phyloP scores from a whole-genome alignment of 2,329 filamentous ascomycete species.

The Ophiostoma ulmi region DNA sequence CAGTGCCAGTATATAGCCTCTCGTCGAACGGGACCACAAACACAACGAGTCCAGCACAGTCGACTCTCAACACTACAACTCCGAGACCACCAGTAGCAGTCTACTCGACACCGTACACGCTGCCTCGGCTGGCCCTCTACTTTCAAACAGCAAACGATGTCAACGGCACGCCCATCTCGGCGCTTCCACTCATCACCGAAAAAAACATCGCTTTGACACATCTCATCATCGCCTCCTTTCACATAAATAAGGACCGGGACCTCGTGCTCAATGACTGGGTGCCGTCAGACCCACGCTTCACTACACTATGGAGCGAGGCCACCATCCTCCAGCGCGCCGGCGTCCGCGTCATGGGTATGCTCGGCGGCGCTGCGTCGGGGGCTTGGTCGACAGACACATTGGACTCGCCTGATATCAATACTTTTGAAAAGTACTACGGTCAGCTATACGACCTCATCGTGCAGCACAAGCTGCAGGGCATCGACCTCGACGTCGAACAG shows the following conservation, averaged over 20 bases:
- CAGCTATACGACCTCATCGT: constrained; percentile 59
- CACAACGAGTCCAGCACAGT: background rate
- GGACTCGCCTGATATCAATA: constrained; percentile 39
- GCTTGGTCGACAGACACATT: constrained; percentile 56
- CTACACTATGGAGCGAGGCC: constrained; percentile 73
- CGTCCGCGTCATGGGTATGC: constrained; percentile 77
- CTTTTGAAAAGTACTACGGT: constrained; percentile 65
- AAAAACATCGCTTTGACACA: constrained; percentile 60
- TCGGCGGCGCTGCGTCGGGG: constrained; percentile 77
- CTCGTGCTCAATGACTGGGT: constrained; percentile 66
- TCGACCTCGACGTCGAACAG: constrained; percentile 75
- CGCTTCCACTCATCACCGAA: constrained; percentile 48
- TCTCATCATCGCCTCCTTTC: constrained; percentile 79
- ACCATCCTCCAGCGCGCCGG: constrained; percentile 65
- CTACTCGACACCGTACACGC: constrained; percentile 11
- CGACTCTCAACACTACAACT: background rate
- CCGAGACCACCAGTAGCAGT: background rate
- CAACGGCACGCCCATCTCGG: constrained; percentile 42
- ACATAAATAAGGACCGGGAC: constrained; percentile 60
- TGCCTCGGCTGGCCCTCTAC: constrained; percentile 47
- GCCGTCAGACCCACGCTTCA: constrained; percentile 61
- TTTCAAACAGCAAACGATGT: constrained; percentile 37
- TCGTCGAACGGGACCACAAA: background rate
- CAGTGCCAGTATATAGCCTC: background rate
- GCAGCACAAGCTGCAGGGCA: constrained; percentile 53